Evolutionary conservation across 164 flowering plant genomes (phyloP), one percentile per base, ranked within the genome.

Genomic region (Taxillus chinensis): DNA sequence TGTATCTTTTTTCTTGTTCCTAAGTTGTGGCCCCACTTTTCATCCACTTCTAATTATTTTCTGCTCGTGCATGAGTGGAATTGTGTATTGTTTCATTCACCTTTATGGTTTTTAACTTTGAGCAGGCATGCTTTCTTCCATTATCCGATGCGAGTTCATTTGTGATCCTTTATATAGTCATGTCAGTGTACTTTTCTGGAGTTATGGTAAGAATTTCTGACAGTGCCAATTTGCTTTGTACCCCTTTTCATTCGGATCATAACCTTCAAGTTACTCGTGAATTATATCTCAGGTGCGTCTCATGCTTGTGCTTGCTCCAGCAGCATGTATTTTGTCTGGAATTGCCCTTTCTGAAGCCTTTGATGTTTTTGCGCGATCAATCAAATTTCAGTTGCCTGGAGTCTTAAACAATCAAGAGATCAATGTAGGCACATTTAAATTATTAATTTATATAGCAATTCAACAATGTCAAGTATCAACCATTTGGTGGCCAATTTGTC

Each of bases 251-350:
- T 64, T 61, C 17, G 42, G 41, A 17, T 15, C 41, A 3, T 59
- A 15, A 41, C 45, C 41, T 55, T 43, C 12, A 0, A 38, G 7
- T 45, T 53, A 53, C 46, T 63, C 60, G 63, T 67, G 48, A 55
- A 45, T 68, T 16, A 40, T 56, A 59, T 68, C 60, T 11, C 69
- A 95, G 99, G 99, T 95, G 57, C 96, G 97, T 3, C 86, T 95
- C 59, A 95, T 95, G 99, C 99, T 95, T 68, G 99, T 95, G 52
- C 79, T 95, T 60, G 99, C 99, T 70, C 99, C 99, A 68, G 99
- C 99, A 17, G 99, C 99, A 54, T 95, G 99, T 72, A 95, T 91
- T 53, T 64, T 86, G 86, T 91, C 97, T 78, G 99, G 99, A 63
- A 91, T 95, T 70, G 99, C 99, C 62, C 92, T 95, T 62, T 91